These are phyloP conservation scores for Yarrowia galli DNA, from an alignment of 1,139 yeast genomes.

Conservation along the genomic window DNA sequence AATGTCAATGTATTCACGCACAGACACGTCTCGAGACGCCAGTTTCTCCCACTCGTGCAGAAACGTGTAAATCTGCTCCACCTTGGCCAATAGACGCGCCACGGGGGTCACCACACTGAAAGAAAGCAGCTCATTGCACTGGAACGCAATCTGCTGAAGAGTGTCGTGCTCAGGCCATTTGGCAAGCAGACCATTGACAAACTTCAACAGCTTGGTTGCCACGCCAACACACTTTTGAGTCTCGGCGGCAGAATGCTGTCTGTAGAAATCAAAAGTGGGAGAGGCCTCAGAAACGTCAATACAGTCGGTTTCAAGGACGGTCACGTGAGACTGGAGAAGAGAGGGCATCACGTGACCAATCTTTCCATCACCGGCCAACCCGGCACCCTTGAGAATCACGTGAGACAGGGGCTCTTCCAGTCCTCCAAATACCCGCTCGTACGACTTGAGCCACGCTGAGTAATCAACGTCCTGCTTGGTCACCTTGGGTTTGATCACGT, in stretches of 20 bases:
- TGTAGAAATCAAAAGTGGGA: constrained; percentile 65
- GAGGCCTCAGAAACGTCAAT: constrained; percentile 38
- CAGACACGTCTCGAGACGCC: constrained; percentile 79
- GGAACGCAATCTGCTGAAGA: constrained; percentile 67
- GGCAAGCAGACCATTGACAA: constrained; percentile 59
- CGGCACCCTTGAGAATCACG: constrained; percentile 20
- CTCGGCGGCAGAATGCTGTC: constrained; percentile 42
- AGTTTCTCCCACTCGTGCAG: constrained; percentile 93
- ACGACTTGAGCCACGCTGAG: constrained; percentile 10
- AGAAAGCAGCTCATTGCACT: constrained; percentile 70
- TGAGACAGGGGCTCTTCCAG: neutral
- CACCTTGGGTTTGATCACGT: constrained; percentile 35
- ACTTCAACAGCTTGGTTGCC: constrained; percentile 58
- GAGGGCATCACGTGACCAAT: constrained; percentile 25
- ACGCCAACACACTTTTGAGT: constrained; percentile 46
- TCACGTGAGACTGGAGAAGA: constrained; percentile 26
- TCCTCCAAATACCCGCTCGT: constrained; percentile 5
- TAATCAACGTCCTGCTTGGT: constrained; percentile 28
- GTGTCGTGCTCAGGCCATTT: constrained; percentile 98
- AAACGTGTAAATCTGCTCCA: constrained; percentile 84
- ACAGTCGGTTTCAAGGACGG: constrained; percentile 40
- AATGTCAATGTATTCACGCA: constrained; percentile 62
- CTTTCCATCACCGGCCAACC: neutral
- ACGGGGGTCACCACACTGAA: constrained; percentile 74
- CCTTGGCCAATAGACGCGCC: constrained; percentile 76